These are phyloP conservation scores for Pugionium dolabratum DNA, from an alignment of 345 rosid species.

Conservation along the genomic window DNA sequence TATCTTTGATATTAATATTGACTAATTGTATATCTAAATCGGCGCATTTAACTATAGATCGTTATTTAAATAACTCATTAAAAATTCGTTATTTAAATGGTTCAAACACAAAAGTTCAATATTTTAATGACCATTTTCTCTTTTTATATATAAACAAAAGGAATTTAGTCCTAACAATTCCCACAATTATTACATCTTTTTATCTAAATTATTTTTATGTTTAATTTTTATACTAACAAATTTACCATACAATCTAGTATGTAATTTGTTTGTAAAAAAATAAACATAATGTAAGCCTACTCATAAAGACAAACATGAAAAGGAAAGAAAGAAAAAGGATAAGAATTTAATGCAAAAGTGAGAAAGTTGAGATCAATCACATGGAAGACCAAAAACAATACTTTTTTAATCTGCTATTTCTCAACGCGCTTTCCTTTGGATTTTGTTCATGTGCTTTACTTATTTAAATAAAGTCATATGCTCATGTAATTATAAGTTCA, in stretches of 20 bases:
- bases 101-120: too few species aligned
- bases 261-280: too few species aligned
- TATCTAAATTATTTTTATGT: too few species aligned
- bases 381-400: conserved; percentile 38
- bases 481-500: background rate
- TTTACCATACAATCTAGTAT: too few species aligned
- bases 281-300: background rate
- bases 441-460: conserved; percentile 16
- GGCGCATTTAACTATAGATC: too few species aligned
- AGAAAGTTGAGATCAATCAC: conserved; percentile 48
- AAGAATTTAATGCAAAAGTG: conserved; percentile 44
- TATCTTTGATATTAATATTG: too few species aligned
- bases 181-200: conserved; percentile 2
- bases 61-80: too few species aligned
- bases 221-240: too few species aligned
- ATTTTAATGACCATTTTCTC: too few species aligned
- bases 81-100: too few species aligned
- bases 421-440: conserved; percentile 34
- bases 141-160: conserved; percentile 8
- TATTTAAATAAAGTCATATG: background rate
- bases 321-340: conserved; percentile 16
- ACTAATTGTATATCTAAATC: too few species aligned
- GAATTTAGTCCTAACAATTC: conserved; percentile 32
- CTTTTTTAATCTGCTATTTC: conserved; percentile 7
- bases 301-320: conserved; percentile 17